Evolutionary conservation across 164 flowering plant genomes (phyloP).

Genomic region (Dillenia suffruticosa): DNA sequence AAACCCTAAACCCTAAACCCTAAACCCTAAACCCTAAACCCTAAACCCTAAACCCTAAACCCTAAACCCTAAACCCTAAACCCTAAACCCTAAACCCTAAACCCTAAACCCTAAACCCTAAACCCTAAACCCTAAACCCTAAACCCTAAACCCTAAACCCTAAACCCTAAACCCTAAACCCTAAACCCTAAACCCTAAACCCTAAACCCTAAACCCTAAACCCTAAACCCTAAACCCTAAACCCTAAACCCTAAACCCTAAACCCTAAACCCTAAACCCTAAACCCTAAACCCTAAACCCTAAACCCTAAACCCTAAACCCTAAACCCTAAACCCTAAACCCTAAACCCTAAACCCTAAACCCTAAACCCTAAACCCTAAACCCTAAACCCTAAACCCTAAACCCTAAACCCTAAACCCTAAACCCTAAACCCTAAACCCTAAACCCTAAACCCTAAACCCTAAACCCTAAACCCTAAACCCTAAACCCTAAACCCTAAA

Average conservation of each 20-base stretch:
- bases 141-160: conserved; percentile 6
- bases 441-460: background rate
- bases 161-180: conserved; percentile 6
- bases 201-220: background rate
- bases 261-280: conserved; percentile 7
- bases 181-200: background rate
- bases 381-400: conserved; percentile 7
- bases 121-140: conserved; percentile 1
- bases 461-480: background rate
- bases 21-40: conserved; percentile 13
- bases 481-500: conserved; percentile 1
- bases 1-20: conserved; percentile 17
- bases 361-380: conserved; percentile 7
- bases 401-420: conserved; percentile 6
- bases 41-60: conserved; percentile 13
- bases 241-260: conserved; percentile 3
- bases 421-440: conserved; percentile 1
- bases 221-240: background rate
- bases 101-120: conserved; percentile 7
- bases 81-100: conserved; percentile 2
- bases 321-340: conserved; percentile 4
- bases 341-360: conserved; percentile 5
- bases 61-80: conserved; percentile 14
- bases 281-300: conserved; percentile 2
- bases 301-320: conserved; percentile 6